Evolutionary conservation across 176 grass and related monocot genomes (phyloP).

Genomic region (Zoysia japonica): DNA sequence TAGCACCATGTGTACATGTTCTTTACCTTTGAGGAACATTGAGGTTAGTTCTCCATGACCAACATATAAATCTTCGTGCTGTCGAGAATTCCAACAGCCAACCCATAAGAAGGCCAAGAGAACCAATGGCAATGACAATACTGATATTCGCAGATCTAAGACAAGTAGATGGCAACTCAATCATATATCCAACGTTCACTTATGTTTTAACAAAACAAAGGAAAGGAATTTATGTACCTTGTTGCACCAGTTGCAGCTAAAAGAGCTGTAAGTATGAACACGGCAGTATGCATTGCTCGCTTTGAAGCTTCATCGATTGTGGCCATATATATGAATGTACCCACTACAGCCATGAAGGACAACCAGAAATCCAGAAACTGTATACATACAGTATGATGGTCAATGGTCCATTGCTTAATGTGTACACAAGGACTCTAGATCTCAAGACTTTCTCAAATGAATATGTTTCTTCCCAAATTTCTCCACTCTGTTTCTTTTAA

Average conservation of each 20-base stretch:
- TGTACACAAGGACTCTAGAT: conserved; percentile 4
- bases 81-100: conserved; percentile 89
- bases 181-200: conserved; percentile 3
- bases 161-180: conserved; percentile 8
- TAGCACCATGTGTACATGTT: conserved; percentile 12
- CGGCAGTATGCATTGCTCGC: conserved; percentile 77
- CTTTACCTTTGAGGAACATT: conserved; percentile 58
- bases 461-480: not conserved
- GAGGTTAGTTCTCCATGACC: conserved; percentile 57
- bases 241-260: conserved; percentile 88
- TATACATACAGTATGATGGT: conserved; percentile 25
- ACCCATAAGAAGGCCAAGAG: conserved; percentile 76
- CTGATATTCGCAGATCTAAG: conserved; percentile 83
- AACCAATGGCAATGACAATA: conserved; percentile 83
- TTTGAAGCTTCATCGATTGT: conserved; percentile 88
- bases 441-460: not conserved
- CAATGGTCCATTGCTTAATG: conserved; percentile 7
- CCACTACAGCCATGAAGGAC: conserved; percentile 96
- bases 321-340: conserved; percentile 96
- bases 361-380: conserved; percentile 99
- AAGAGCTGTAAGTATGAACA: conserved; percentile 90
- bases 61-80: conserved; percentile 55
- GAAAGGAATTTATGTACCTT: conserved; percentile 48
- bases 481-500: not conserved
- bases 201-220: conserved; percentile 16